Conservation (phyloP, 352 stramenopile genomes). For the Phytophthora cryptogea region DNA sequence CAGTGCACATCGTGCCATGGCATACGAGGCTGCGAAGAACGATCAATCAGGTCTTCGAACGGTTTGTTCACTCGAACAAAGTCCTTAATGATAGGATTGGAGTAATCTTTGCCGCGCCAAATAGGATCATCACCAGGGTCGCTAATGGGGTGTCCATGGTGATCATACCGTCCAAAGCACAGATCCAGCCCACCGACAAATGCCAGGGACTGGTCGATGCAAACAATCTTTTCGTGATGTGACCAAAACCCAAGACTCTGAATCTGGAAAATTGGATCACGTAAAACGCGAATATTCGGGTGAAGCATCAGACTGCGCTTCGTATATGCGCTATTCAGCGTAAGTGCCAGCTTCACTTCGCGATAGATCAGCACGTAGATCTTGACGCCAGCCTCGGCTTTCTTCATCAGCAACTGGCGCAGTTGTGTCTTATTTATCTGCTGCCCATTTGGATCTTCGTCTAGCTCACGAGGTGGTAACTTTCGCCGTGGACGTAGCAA, state of each 20-base stretch:
- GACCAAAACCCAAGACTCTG: conserved; percentile 91
- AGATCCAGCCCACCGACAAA: conserved; percentile 89
- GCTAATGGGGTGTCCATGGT: conserved; percentile 72
- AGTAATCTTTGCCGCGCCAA: conserved; percentile 89
- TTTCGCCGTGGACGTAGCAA: conserved; percentile 72
- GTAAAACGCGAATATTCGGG: conserved; percentile 89
- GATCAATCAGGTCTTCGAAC: conserved; percentile 86
- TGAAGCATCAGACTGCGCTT: conserved; percentile 81
- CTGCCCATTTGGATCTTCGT: conserved; percentile 35
- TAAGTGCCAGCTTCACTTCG: conserved; percentile 89
- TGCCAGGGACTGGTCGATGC: conserved; percentile 85
- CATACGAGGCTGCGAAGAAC: conserved; percentile 77
- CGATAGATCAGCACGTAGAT: conserved; percentile 93
- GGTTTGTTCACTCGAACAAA: conserved; percentile 87
- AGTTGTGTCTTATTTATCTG: conserved; percentile 75
- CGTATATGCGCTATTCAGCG: conserved; percentile 87
- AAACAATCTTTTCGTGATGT: conserved; percentile 94
- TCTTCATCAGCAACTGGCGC: conserved; percentile 77
- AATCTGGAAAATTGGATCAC: conserved; percentile 91
- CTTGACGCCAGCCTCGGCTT: conserved; percentile 81
- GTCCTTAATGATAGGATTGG: conserved; percentile 90
- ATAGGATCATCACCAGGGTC: conserved; percentile 67
- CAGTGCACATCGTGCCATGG: conserved; percentile 91
- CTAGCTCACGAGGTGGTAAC: conserved; percentile 33
- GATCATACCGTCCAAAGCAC: conserved; percentile 90